Percentiles rank a stretch among this genome's conserved stretches.
These are phyloP conservation scores for Verticillium isaacii DNA, from an alignment of 2,329 filamentous ascomycete species.

Conservation along the genomic window DNA sequence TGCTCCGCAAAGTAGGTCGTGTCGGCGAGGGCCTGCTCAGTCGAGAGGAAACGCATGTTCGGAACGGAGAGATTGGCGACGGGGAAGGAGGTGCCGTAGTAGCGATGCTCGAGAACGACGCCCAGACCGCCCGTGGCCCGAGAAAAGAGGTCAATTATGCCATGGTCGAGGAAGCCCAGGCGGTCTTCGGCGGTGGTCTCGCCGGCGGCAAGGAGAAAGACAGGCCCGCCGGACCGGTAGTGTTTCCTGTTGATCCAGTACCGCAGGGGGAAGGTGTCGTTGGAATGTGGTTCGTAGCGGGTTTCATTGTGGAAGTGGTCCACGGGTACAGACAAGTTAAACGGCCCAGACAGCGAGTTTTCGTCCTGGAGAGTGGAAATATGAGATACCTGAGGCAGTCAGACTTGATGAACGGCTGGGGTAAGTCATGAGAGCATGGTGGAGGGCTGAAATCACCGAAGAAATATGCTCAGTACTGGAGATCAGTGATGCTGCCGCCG, in stretches of 20 bases:
- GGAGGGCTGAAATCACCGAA: neutral
- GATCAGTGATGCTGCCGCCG: neutral
- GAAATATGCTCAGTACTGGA: neutral
- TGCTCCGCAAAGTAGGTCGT: conserved; percentile 75
- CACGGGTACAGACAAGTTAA: conserved; percentile 48
- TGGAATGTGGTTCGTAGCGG: conserved; percentile 70
- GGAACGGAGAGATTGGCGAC: conserved; percentile 58
- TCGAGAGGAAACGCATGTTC: conserved; percentile 76
- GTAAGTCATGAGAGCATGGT: neutral
- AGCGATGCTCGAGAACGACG: conserved; percentile 80
- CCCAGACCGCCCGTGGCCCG: conserved; percentile 68
- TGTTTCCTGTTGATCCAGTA: conserved; percentile 80
- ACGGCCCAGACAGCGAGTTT: conserved; percentile 3
- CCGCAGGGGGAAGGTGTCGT: conserved; percentile 63
- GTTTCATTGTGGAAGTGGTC: conserved; percentile 83
- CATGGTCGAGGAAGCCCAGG: conserved; percentile 73
- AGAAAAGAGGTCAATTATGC: conserved; percentile 67
- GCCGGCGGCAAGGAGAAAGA: conserved; percentile 71
- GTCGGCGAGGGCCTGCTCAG: conserved; percentile 78
- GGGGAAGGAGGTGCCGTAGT: conserved; percentile 76
- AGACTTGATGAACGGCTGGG: neutral
- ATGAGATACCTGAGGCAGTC: neutral
- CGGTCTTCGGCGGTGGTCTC: conserved; percentile 62
- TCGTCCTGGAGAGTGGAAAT: neutral
- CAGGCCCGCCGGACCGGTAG: conserved; percentile 73